Percentiles rank a stretch among this genome's conserved stretches.
phyloP scores from a whole-genome alignment of 306 rosid species.

The Vigna radiata region DNA sequence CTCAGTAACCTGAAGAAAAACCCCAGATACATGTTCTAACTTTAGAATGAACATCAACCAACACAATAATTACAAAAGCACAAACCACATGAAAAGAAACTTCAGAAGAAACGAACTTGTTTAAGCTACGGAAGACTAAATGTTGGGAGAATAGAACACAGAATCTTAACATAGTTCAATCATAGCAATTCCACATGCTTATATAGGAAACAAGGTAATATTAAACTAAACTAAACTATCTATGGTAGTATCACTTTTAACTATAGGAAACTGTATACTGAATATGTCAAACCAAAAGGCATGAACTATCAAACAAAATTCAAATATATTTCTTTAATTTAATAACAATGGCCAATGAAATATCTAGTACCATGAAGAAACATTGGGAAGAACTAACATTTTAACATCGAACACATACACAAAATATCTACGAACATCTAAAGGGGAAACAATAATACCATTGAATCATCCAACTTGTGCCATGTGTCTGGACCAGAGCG shows the following conservation, averaged over 20 bases:
- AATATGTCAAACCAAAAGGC: background rate
- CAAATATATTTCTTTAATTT: background rate
- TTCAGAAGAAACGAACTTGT: background rate
- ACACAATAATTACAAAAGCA: constrained; percentile 9
- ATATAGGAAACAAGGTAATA: background rate
- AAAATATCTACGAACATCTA: constrained; percentile 9
- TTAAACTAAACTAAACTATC: background rate
- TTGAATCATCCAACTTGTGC: constrained; percentile 80
- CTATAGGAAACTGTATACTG: background rate
- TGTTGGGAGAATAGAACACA: background rate
- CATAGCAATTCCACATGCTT: background rate
- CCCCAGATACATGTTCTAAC: constrained; percentile 11
- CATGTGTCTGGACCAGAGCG: constrained; percentile 82
- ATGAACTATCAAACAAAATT: background rate
- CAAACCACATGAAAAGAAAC: background rate
- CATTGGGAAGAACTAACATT: background rate
- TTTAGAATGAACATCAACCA: background rate
- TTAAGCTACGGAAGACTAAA: constrained; percentile 1
- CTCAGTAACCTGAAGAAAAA: constrained; percentile 66
- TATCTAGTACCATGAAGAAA: constrained; percentile 14
- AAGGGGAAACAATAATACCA: constrained; percentile 55
- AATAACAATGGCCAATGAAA: background rate
- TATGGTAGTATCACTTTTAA: background rate
- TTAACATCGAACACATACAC: background rate
- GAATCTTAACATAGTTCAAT: background rate